These are phyloP conservation scores for Pueraria montana DNA, from an alignment of 306 rosid species.

Conservation along the genomic window DNA sequence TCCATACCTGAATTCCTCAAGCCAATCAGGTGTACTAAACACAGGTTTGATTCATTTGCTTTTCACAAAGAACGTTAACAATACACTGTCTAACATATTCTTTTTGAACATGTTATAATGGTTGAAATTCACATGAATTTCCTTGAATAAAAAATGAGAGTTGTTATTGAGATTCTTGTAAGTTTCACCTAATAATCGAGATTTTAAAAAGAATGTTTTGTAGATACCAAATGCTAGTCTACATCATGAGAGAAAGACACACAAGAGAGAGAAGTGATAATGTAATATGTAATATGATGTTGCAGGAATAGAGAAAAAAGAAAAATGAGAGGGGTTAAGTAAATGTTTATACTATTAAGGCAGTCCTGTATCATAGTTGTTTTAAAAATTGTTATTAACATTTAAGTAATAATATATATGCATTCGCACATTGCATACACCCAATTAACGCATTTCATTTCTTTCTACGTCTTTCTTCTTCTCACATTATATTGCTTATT, in stretches of 20 bases:
- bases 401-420: not conserved
- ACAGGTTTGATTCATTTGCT: constrained; percentile 57
- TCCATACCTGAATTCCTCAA: constrained; percentile 73
- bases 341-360: not conserved
- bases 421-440: not conserved
- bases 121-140: not conserved
- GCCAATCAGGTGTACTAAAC: constrained; percentile 68
- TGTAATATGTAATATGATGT: not conserved
- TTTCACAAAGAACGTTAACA: not conserved
- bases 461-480: not conserved
- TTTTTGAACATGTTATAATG: not conserved
- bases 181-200: not conserved
- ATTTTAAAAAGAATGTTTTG: not conserved
- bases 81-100: not conserved
- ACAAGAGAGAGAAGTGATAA: not conserved
- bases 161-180: not conserved
- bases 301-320: not conserved
- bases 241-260: too few relatives aligned
- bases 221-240: not conserved
- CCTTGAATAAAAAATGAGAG: not conserved
- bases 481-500: not conserved
- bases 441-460: not conserved
- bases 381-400: not conserved
- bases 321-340: not conserved
- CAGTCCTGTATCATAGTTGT: not conserved